A percentile compares a stretch with the other conserved stretches of the same genome.
Conservation (phyloP, 768 basidiomycete genomes). For the Mycena galericulata region DNA sequence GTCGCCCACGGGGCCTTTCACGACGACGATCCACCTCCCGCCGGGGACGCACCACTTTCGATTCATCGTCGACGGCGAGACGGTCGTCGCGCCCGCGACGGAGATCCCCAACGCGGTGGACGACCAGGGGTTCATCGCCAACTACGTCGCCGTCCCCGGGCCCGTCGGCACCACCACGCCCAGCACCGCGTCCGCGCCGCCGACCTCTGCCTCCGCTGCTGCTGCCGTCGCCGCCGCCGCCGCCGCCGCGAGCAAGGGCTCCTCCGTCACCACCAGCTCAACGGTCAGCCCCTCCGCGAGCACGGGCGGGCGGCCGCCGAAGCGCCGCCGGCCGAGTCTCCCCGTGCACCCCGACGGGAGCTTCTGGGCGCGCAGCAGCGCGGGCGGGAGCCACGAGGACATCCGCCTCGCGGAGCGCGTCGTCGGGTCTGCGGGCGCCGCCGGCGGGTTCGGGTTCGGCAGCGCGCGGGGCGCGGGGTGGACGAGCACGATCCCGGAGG, state of each 20-base stretch:
- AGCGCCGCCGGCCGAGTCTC: slow-evolving; percentile 18
- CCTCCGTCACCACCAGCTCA: slow-evolving; percentile 18
- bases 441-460: neutral
- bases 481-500: slow-evolving; percentile 84
- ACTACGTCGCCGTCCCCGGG: slow-evolving; percentile 84
- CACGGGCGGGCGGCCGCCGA: slow-evolving; percentile 8
- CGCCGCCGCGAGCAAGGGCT: slow-evolving; percentile 29
- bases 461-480: slow-evolving; percentile 56
- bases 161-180: slow-evolving; percentile 41
- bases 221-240: slow-evolving; percentile 26
- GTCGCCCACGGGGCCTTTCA: slow-evolving; percentile 25
- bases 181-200: slow-evolving; percentile 38
- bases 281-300: slow-evolving; percentile 27
- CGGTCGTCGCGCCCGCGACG: slow-evolving; percentile 71
- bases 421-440: neutral
- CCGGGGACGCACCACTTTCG: slow-evolving; percentile 96
- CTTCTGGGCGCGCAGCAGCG: slow-evolving; percentile 33
- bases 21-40: slow-evolving; percentile 63
- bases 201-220: slow-evolving; percentile 45
- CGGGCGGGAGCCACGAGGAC: slow-evolving; percentile 33
- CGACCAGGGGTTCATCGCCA: slow-evolving; percentile 93
- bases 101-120: slow-evolving; percentile 89
- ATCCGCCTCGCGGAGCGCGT: slow-evolving; percentile 26
- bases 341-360: slow-evolving; percentile 35
- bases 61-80: slow-evolving; percentile 93